Percentiles rank a stretch among this genome's conserved stretches.
Evolutionary conservation across 2,329 filamentous ascomycete genomes (phyloP).

Genomic region (Chaetomiaceae sp.): DNA sequence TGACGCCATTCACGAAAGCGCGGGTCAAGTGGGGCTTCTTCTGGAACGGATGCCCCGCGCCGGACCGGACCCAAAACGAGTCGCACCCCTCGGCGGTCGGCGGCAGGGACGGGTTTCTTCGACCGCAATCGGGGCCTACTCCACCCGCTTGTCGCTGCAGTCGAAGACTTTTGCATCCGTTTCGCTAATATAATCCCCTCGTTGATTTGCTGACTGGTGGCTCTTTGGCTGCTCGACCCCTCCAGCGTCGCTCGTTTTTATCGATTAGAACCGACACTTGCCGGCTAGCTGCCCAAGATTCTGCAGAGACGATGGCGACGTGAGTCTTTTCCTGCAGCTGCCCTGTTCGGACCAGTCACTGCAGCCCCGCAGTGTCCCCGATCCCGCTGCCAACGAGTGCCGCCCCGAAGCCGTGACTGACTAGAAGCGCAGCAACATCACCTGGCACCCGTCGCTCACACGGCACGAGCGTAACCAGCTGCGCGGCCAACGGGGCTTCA

Average conservation of each 20-base stretch:
- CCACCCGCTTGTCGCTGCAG: too few species aligned
- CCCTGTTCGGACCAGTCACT: too few species aligned
- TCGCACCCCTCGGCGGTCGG: background rate
- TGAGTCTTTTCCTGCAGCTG: constrained; percentile 1
- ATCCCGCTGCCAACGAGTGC: too few species aligned
- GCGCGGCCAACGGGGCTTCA: constrained; percentile 84
- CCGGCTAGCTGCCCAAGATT: background rate
- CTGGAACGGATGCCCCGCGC: constrained; percentile 5
- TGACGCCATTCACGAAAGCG: constrained; percentile 21
- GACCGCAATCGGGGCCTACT: constrained; percentile 5
- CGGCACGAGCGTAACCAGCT: constrained; percentile 69
- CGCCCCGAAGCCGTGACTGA: background rate
- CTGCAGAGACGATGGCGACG: constrained; percentile 17
- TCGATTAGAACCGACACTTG: background rate
- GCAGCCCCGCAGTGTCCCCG: too few species aligned
- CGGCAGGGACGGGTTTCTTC: constrained; percentile 1
- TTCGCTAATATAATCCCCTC: too few species aligned
- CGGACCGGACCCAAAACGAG: constrained; percentile 13
- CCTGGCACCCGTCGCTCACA: constrained; percentile 79
- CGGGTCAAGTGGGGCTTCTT: background rate
- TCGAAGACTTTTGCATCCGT: too few species aligned
- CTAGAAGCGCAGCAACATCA: constrained; percentile 65
- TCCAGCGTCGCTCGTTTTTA: background rate
- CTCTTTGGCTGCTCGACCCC: too few species aligned
- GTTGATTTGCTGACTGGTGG: too few species aligned